Percentiles rank a stretch among this genome's conserved stretches.
Evolutionary conservation across 129 eudicot species (phyloP).

Genomic region (Calendula officinalis): DNA sequence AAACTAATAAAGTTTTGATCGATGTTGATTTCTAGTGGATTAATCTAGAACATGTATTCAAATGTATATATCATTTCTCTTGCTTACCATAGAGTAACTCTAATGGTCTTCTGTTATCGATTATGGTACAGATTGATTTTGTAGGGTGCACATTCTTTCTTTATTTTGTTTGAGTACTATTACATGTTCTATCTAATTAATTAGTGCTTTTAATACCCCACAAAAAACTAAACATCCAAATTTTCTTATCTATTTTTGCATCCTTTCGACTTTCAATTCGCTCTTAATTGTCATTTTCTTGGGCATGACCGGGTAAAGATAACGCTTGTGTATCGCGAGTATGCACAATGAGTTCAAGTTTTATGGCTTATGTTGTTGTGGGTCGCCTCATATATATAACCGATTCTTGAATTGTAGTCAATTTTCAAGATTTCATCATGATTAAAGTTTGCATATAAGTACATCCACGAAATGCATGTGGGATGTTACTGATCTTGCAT

Average conservation of each 20-base stretch:
- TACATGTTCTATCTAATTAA: constrained; percentile 19
- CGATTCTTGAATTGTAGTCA: constrained; percentile 24
- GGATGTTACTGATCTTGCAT: constrained; percentile 7
- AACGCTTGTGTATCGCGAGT: constrained; percentile 5
- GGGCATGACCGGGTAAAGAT: constrained; percentile 6
- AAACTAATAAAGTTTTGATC: constrained; percentile 24
- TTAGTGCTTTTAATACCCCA: constrained; percentile 57
- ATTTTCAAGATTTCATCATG: constrained; percentile 24
- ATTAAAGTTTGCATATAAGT: constrained; percentile 20
- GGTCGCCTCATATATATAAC: constrained; percentile 7
- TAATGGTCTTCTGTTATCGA: constrained; percentile 23
- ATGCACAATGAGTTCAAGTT: constrained; percentile 1
- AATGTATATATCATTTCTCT: not conserved
- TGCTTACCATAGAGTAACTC: constrained; percentile 23
- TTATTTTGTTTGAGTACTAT: constrained; percentile 21
- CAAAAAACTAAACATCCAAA: constrained; percentile 32
- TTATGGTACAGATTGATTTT: constrained; percentile 36
- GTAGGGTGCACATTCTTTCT: constrained; percentile 30
- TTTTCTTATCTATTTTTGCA: constrained; percentile 22
- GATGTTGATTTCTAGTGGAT: constrained; percentile 46
- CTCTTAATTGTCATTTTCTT: constrained; percentile 20
- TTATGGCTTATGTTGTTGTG: constrained; percentile 5
- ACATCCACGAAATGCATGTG: constrained; percentile 4
- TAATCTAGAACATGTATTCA: constrained; percentile 46
- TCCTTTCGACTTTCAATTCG: constrained; percentile 18